phyloP scores from a whole-genome alignment of 2,329 filamentous ascomycete genomes.

The Exophiala viscosa region DNA sequence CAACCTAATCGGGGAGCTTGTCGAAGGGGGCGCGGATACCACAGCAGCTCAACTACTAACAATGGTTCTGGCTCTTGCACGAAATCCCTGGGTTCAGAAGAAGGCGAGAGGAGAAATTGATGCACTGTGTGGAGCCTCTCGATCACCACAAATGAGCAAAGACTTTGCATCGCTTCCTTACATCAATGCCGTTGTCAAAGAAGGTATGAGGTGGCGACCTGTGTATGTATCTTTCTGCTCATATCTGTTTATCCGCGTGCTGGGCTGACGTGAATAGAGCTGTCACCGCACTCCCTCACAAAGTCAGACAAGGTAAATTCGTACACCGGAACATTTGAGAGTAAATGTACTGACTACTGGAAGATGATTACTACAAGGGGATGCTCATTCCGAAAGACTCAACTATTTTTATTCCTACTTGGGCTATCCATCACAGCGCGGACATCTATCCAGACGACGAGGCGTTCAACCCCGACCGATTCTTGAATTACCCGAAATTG shows the following conservation, averaged over 20 bases:
- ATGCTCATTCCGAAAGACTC: constrained; percentile 49
- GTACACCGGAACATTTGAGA: no score
- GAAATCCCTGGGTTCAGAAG: not conserved
- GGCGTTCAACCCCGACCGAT: constrained; percentile 8
- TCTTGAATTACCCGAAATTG: constrained; percentile 19
- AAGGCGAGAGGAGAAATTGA: not conserved
- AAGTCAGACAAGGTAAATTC: not conserved
- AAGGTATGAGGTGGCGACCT: no score
- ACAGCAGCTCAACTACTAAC: not conserved
- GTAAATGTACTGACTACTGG: not conserved
- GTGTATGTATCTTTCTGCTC: no score
- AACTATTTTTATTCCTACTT: constrained; percentile 29
- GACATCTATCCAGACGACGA: constrained; percentile 1
- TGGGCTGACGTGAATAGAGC: not conserved
- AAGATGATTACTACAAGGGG: constrained; percentile 47
- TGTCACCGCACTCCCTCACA: not conserved
- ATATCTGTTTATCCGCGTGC: no score
- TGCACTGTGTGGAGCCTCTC: not conserved
- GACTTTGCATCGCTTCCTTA: no score
- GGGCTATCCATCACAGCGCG: constrained; percentile 9
- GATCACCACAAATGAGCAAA: no score
- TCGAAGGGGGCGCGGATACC: constrained; percentile 16
- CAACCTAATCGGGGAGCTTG: constrained; percentile 10
- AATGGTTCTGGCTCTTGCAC: not conserved
- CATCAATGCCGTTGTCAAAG: no score